Evolutionary conservation across 352 stramenopile genomes (phyloP).

Genomic region (Phytopythium boreale): DNA sequence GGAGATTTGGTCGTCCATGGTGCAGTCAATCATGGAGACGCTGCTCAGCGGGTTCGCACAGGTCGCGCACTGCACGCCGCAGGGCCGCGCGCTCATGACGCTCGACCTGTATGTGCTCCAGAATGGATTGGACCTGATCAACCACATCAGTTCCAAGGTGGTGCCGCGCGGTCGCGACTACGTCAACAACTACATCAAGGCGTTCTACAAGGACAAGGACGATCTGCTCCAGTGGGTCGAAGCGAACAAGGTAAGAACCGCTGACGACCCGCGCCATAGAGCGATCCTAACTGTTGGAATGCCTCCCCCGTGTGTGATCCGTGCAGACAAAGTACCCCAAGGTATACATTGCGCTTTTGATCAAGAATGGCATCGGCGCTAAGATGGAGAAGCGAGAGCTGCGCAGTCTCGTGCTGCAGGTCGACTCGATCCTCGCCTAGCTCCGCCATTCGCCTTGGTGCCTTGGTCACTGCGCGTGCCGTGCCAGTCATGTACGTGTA

Average conservation of each 20-base stretch:
- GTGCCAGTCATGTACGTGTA: neutral
- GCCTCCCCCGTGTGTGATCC: neutral
- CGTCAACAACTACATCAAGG: slow-evolving; percentile 86
- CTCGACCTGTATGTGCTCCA: slow-evolving; percentile 94
- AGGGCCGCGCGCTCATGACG: slow-evolving; percentile 95
- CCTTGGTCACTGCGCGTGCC: neutral
- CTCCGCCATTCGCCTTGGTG: neutral
- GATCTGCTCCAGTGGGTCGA: slow-evolving; percentile 85
- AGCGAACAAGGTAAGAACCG: slow-evolving; percentile 51
- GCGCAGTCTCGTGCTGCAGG: slow-evolving; percentile 55
- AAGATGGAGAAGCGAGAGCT: slow-evolving; percentile 50
- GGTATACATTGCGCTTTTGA: slow-evolving; percentile 52
- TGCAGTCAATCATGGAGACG: slow-evolving; percentile 86
- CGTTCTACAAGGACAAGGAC: slow-evolving; percentile 86
- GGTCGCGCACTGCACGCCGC: slow-evolving; percentile 89
- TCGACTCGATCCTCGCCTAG: slow-evolving; percentile 49
- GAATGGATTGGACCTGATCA: slow-evolving; percentile 79
- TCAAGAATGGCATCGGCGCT: slow-evolving; percentile 63
- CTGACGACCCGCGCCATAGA: neutral
- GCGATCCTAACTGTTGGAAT: neutral
- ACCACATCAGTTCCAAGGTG: slow-evolving; percentile 56
- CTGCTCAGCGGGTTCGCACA: slow-evolving; percentile 91
- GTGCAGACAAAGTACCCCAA: slow-evolving; percentile 57
- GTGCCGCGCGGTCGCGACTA: slow-evolving; percentile 56
- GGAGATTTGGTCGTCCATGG: slow-evolving; percentile 76